Evolutionary conservation across 495 filamentous ascomycete species (phyloP).

Genomic region (Glutinoglossum americanum): DNA sequence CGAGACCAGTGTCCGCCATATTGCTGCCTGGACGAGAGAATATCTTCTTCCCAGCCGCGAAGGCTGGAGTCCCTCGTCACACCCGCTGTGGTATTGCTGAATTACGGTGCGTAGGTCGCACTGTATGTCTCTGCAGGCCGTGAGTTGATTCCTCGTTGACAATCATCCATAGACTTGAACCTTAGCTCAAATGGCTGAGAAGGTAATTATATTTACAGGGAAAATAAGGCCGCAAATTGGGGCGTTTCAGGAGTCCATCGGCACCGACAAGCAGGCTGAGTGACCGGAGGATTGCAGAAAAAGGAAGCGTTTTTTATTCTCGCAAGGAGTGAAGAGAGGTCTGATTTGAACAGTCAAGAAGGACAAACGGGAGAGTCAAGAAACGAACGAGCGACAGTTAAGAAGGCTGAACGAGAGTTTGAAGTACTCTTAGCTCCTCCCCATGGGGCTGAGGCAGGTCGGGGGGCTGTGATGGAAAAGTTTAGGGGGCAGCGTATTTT

Average conservation of each 20-base stretch:
- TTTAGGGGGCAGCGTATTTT: too few species aligned
- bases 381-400: too few species aligned
- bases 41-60: background rate
- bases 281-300: too few species aligned
- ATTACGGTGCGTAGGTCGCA: background rate
- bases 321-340: background rate
- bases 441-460: too few species aligned
- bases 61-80: background rate
- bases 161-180: background rate
- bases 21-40: background rate
- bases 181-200: background rate
- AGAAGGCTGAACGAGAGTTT: too few species aligned
- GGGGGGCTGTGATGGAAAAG: too few species aligned
- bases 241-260: background rate
- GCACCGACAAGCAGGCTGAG: background rate
- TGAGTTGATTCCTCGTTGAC: background rate
- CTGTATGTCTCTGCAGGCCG: too few species aligned
- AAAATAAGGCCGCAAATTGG: background rate
- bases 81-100: background rate
- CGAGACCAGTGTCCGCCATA: slow-evolving; percentile 13
- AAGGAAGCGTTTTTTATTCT: too few species aligned
- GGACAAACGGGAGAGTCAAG: too few species aligned
- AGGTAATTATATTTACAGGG: background rate
- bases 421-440: too few species aligned
- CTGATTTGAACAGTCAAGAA: too few species aligned